Conservation (phyloP, 2,329 filamentous ascomycete genomes). For the Rhynchosporium agropyri region DNA sequence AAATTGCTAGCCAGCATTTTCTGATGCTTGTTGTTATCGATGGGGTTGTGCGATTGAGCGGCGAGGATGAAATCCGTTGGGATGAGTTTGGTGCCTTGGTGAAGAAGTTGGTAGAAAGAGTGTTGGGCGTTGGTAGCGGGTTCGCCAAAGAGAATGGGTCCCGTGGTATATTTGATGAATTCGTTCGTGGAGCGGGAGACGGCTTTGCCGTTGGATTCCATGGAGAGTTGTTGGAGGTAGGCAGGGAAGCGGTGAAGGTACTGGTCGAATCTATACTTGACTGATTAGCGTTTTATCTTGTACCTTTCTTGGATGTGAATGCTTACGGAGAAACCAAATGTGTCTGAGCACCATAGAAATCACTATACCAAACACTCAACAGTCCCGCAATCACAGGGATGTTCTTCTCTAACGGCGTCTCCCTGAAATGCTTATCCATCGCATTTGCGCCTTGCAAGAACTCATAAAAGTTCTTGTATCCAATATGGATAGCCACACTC, state of each 20-base stretch:
- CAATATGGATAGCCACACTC: conserved; percentile 91
- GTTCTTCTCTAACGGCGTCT: conserved; percentile 89
- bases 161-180: conserved; percentile 96
- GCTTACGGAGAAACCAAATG: conserved; percentile 92
- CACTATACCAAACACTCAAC: conserved; percentile 96
- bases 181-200: conserved; percentile 85
- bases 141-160: conserved; percentile 94
- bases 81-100: conserved; percentile 99
- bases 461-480: conserved; percentile 96
- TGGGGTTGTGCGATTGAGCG: conserved; percentile 94
- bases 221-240: conserved; percentile 97
- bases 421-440: conserved; percentile 98
- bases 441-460: conserved; percentile 93
- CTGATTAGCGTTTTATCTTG: not conserved
- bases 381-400: conserved; percentile 92
- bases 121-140: conserved; percentile 99
- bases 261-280: conserved; percentile 77
- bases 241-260: conserved; percentile 99
- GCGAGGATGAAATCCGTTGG: conserved; percentile 98
- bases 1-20: conserved; percentile 94
- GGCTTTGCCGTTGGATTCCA: conserved; percentile 99
- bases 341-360: conserved; percentile 98
- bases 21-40: conserved; percentile 90
- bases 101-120: conserved; percentile 99
- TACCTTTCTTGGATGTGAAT: too few relatives aligned